Percentiles rank a stretch among this genome's conserved stretches.
Conservation (phyloP, 306 rosid species). For the Casuarina cunninghamiana region DNA sequence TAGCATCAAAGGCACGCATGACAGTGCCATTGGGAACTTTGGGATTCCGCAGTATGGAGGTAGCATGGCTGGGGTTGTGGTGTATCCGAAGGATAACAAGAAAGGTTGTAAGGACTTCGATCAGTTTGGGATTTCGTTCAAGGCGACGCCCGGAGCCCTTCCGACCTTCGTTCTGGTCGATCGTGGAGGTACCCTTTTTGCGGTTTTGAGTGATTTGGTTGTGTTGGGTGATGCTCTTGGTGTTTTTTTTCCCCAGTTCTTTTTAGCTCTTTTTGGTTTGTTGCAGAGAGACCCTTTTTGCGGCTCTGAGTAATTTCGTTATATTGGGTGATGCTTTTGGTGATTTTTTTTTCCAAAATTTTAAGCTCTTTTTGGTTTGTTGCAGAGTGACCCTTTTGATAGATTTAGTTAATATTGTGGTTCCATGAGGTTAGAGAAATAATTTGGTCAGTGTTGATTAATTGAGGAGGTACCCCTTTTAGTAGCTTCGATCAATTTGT, state of each 20-base stretch:
- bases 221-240: not conserved
- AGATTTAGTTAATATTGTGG: slow-evolving; percentile 10
- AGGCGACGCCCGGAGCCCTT: slow-evolving; percentile 80
- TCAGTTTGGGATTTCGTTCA: slow-evolving; percentile 67
- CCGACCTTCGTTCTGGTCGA: slow-evolving; percentile 88
- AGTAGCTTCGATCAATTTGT: not conserved
- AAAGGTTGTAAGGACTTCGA: slow-evolving; percentile 84
- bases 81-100: slow-evolving; percentile 77
- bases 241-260: not conserved
- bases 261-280: slow-evolving; percentile 22
- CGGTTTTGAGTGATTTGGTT: slow-evolving; percentile 20
- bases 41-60: slow-evolving; percentile 99
- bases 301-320: slow-evolving; percentile 1
- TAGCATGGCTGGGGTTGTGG: slow-evolving; percentile 88
- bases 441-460: not conserved
- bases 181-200: slow-evolving; percentile 77
- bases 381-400: slow-evolving; percentile 5
- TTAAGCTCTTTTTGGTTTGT: slow-evolving; percentile 19
- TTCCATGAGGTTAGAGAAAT: slow-evolving; percentile 9
- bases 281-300: slow-evolving; percentile 4
- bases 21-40: slow-evolving; percentile 97
- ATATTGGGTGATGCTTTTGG: not conserved
- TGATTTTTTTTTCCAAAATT: not conserved
- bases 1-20: slow-evolving; percentile 66
- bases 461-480: not conserved